Percentiles rank a stretch among this genome's conserved stretches.
Evolutionary conservation across 2,329 filamentous ascomycete species (phyloP).

Genomic region (Trichoderma oligosporum): DNA sequence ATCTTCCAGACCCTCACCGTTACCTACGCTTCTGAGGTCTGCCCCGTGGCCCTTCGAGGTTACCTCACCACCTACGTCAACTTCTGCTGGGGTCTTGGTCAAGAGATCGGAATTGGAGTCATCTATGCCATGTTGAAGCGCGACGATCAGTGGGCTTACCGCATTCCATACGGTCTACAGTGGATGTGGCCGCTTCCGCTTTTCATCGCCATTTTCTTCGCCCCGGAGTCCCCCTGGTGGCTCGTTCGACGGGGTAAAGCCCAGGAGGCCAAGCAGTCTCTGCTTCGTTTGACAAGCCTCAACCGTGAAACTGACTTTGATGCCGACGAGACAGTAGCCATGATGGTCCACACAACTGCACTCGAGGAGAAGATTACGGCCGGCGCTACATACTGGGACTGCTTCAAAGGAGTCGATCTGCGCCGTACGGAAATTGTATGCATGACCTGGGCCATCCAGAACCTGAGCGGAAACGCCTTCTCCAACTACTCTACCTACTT

Average conservation of each 20-base stretch:
- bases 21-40: slow-evolving; percentile 69
- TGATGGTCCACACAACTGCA: slow-evolving; percentile 88
- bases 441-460: slow-evolving; percentile 62
- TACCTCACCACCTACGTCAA: slow-evolving; percentile 73
- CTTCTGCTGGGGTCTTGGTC: slow-evolving; percentile 74
- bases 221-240: slow-evolving; percentile 72
- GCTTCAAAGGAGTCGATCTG: slow-evolving; percentile 74
- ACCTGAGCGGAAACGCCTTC: slow-evolving; percentile 60
- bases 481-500: slow-evolving; percentile 65
- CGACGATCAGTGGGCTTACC: slow-evolving; percentile 64
- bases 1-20: slow-evolving; percentile 57
- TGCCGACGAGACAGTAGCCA: slow-evolving; percentile 77
- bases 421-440: slow-evolving; percentile 71
- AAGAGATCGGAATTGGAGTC: slow-evolving; percentile 69
- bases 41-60: slow-evolving; percentile 66
- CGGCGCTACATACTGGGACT: slow-evolving; percentile 74
- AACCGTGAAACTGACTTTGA: slow-evolving; percentile 68
- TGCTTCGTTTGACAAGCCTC: slow-evolving; percentile 61
- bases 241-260: slow-evolving; percentile 63
- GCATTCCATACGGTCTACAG: slow-evolving; percentile 68
- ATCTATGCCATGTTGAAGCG: slow-evolving; percentile 64
- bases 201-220: slow-evolving; percentile 61
- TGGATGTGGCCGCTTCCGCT: slow-evolving; percentile 75
- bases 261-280: slow-evolving; percentile 62
- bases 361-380: slow-evolving; percentile 71